phyloP scores from a whole-genome alignment of 495 filamentous ascomycete genomes.

The Penicillium longicatenatum region DNA sequence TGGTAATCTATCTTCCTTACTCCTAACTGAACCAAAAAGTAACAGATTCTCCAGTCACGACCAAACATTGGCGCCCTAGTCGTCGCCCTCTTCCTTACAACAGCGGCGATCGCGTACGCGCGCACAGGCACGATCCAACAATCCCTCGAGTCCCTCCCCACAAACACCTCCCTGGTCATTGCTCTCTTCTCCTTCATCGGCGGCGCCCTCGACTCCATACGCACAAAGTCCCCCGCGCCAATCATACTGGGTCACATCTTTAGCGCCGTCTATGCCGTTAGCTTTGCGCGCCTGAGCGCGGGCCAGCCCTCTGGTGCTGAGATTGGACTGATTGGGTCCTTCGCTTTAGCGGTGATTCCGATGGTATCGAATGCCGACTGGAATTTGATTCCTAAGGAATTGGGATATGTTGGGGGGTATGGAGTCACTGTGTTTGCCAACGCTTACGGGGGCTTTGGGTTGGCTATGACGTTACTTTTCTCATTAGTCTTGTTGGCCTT shows the following conservation, averaged over 20 bases:
- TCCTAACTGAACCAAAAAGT: not conserved
- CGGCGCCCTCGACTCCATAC: not conserved
- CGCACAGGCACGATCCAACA: slow-evolving; percentile 5
- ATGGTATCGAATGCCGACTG: not conserved
- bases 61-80: slow-evolving; percentile 1
- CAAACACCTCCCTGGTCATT: not conserved
- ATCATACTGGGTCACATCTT: slow-evolving; percentile 3
- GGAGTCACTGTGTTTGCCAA: slow-evolving; percentile 2
- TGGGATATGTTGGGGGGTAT: slow-evolving; percentile 1
- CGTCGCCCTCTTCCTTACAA: not conserved
- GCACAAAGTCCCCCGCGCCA: not conserved
- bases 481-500: not conserved
- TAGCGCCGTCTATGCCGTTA: not conserved
- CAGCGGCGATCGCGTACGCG: slow-evolving; percentile 5
- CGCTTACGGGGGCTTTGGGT: slow-evolving; percentile 1
- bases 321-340: slow-evolving; percentile 1
- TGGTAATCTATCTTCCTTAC: not conserved
- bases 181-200: slow-evolving; percentile 4
- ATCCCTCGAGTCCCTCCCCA: slow-evolving; percentile 6
- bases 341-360: not conserved
- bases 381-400: not conserved
- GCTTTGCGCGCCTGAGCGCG: slow-evolving; percentile 2
- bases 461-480: slow-evolving; percentile 3
- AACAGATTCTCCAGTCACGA: not conserved
- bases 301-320: slow-evolving; percentile 2